Percentiles rank a stretch among this genome's conserved stretches.
These are phyloP conservation scores for Seiridium unicorne DNA, from an alignment of 2,329 filamentous ascomycete genomes.

Conservation along the genomic window DNA sequence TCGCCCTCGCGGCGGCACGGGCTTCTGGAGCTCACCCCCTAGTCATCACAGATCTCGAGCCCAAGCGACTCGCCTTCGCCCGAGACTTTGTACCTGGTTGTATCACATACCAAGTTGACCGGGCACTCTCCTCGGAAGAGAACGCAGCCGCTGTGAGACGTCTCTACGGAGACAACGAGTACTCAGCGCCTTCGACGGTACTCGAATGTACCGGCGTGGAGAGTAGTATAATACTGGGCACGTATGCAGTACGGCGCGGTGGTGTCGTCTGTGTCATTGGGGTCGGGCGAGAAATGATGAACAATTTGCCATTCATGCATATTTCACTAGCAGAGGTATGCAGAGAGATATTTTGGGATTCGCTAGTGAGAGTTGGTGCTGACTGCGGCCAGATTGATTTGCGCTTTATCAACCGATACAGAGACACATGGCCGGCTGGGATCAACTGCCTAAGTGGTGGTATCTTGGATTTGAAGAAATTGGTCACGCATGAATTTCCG, in stretches of 20 bases:
- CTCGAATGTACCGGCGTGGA: conserved; percentile 68
- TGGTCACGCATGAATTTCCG: conserved; percentile 63
- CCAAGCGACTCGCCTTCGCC: conserved; percentile 54
- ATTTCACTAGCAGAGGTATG: conserved; percentile 57
- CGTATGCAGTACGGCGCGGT: conserved; percentile 54
- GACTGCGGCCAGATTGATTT: conserved; percentile 53
- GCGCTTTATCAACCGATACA: conserved; percentile 69
- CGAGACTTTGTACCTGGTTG: conserved; percentile 53
- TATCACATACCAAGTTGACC: conserved; percentile 52
- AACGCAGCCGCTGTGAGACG: conserved; percentile 51
- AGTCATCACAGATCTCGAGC: conserved; percentile 62
- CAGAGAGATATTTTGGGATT: neutral
- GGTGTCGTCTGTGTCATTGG: conserved; percentile 64
- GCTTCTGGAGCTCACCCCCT: conserved; percentile 63
- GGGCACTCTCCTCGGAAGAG: conserved; percentile 39
- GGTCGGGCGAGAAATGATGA: conserved; percentile 60
- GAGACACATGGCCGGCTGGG: conserved; percentile 67
- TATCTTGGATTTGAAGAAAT: conserved; percentile 58
- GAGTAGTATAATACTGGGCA: conserved; percentile 58
- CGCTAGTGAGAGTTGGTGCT: neutral
- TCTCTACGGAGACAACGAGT: conserved; percentile 52
- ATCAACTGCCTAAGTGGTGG: conserved; percentile 59
- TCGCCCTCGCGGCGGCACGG: conserved; percentile 54
- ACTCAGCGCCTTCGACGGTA: conserved; percentile 55
- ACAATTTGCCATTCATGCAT: conserved; percentile 68